Evolutionary conservation across 495 filamentous ascomycete species (phyloP).

Genomic region (Oidiodendron maius): DNA sequence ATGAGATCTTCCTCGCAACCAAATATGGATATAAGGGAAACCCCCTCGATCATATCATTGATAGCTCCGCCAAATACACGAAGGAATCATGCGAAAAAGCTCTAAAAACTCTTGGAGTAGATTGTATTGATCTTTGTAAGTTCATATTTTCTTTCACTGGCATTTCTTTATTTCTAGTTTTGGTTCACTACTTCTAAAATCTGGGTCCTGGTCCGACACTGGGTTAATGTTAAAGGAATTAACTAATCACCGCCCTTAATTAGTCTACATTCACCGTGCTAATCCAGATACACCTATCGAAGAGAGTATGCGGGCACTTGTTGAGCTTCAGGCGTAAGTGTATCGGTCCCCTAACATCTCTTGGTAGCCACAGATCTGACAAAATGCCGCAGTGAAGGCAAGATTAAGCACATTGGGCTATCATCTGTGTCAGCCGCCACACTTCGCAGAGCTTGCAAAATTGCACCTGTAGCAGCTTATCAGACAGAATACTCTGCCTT

Average conservation of each 20-base stretch:
- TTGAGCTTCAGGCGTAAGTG: constrained; percentile 20
- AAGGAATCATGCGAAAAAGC: constrained; percentile 38
- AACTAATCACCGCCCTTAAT: constrained; percentile 27
- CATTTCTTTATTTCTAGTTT: too few relatives aligned
- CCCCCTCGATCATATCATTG: constrained; percentile 15
- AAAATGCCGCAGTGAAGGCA: constrained; percentile 30
- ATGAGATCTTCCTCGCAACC: constrained; percentile 49
- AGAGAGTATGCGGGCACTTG: constrained; percentile 45
- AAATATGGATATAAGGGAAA: constrained; percentile 42
- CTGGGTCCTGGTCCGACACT: too few relatives aligned
- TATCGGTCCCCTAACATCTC: background rate
- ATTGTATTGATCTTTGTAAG: constrained; percentile 42
- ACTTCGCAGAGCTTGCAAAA: constrained; percentile 50
- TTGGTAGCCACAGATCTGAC: background rate
- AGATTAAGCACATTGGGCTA: constrained; percentile 52
- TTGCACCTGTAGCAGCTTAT: constrained; percentile 51
- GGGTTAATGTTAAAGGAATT: constrained; percentile 13
- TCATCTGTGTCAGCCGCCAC: constrained; percentile 47
- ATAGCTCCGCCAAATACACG: constrained; percentile 39
- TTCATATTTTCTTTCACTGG: too few relatives aligned
- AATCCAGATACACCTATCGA: constrained; percentile 50
- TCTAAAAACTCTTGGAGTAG: constrained; percentile 33
- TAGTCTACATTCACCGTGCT: constrained; percentile 47
- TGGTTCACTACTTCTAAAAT: too few relatives aligned
- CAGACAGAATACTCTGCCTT: constrained; percentile 61